phyloP scores from a whole-genome alignment of 805 yeast genomes.

The Sugiyamaella boreocaroliniensis region DNA sequence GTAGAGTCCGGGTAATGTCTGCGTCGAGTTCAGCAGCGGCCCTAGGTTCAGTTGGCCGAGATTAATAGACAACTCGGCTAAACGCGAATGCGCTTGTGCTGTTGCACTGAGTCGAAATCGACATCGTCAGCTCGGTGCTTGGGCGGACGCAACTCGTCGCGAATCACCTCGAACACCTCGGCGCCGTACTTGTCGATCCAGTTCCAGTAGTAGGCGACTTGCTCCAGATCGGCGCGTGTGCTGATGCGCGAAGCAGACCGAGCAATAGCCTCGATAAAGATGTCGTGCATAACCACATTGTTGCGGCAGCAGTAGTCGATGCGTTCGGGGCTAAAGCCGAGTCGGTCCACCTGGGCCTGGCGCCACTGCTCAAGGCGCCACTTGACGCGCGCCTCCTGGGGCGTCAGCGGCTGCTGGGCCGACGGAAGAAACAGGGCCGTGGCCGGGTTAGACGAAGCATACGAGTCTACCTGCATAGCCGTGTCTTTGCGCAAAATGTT shows the following conservation, averaged over 20 bases:
- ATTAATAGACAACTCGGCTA: too few relatives aligned
- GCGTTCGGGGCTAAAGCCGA: slow-evolving; percentile 22
- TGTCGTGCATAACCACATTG: slow-evolving; percentile 27
- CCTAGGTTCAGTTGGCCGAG: too few relatives aligned
- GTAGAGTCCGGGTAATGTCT: too few relatives aligned
- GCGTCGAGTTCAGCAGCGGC: too few relatives aligned
- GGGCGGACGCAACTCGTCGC: slow-evolving; percentile 14
- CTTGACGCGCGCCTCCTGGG: slow-evolving; percentile 9
- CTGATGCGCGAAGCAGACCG: slow-evolving; percentile 21
- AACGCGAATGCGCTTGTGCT: neutral
- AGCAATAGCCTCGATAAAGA: slow-evolving; percentile 26
- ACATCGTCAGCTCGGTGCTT: neutral
- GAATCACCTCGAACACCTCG: slow-evolving; percentile 23
- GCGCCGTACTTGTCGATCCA: slow-evolving; percentile 26
- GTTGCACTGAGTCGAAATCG: neutral
- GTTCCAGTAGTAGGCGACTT: slow-evolving; percentile 27
- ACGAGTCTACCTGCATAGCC: slow-evolving; percentile 3
- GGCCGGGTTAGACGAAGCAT: neutral
- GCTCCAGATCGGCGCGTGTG: slow-evolving; percentile 20
- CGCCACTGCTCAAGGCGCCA: slow-evolving; percentile 13
- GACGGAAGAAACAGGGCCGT: slow-evolving; percentile 5
- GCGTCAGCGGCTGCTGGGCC: slow-evolving; percentile 2
- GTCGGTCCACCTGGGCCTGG: slow-evolving; percentile 5
- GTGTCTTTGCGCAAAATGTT: neutral
- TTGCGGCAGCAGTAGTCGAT: slow-evolving; percentile 24